Evolutionary conservation across 31 red algal genomes (phyloP).

Genomic region (Bonnemaisonia californica): DNA sequence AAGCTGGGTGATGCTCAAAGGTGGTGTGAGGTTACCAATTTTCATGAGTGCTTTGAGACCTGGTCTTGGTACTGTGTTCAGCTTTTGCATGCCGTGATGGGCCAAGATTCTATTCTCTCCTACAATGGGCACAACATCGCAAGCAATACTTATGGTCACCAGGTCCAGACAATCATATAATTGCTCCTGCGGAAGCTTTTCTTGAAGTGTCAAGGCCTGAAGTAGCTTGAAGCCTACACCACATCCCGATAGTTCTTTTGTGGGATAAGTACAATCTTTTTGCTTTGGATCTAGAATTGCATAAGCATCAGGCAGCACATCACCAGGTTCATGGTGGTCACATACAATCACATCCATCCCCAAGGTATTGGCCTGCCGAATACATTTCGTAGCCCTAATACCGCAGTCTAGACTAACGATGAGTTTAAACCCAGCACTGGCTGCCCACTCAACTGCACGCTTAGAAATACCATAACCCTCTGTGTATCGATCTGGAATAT

Average conservation of each 20-base stretch:
- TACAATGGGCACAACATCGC: constrained; percentile 22
- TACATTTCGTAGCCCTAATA: background rate
- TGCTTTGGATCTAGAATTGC: constrained; percentile 18
- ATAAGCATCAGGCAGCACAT: background rate
- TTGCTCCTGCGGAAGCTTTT: background rate
- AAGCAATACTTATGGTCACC: constrained; percentile 3
- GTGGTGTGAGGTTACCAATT: background rate
- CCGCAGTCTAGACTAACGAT: constrained; percentile 27
- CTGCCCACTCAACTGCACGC: background rate
- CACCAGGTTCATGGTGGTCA: constrained; percentile 29
- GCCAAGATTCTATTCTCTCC: constrained; percentile 17
- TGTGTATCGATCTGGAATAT: constrained; percentile 27
- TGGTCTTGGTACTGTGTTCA: background rate
- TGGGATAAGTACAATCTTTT: background rate
- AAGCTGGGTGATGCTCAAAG: background rate
- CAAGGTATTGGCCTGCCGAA: background rate
- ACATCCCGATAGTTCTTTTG: background rate
- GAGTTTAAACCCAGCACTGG: background rate
- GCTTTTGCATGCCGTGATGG: background rate
- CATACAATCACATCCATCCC: constrained; percentile 15
- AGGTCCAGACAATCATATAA: constrained; percentile 16
- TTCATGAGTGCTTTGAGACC: constrained; percentile 8
- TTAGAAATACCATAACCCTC: background rate
- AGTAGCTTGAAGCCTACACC: constrained; percentile 25
- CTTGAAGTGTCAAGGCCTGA: background rate